Evolutionary conservation across 148 eudicot species (phyloP), one percentile per base, ranked within the genome.

Genomic region (Chenopodium album): DNA sequence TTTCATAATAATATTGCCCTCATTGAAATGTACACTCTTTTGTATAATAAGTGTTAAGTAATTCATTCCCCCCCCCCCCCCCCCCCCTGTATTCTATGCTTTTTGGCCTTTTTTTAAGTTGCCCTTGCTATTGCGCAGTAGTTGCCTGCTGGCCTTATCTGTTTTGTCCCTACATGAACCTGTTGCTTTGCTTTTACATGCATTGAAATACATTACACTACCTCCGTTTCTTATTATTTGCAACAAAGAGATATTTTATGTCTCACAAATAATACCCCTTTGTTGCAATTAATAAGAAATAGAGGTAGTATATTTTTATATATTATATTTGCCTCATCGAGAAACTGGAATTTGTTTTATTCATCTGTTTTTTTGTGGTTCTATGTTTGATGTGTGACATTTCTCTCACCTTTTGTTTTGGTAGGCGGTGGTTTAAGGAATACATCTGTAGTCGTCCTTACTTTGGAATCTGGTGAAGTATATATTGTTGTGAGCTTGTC

Each of bases 381-480:
- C n/a, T 71, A 77, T 26, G 60, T 62, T 23, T 74, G 37, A 74
- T 22, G 16, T 4, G 31, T 47, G 20, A 37, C 9, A 52, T 74
- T 26, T 74, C 9, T 74, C 63, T 50, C n/a, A 7, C 60, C 20
- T 46, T 32, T 52, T 64, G 37, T 81, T 50, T 73, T 77, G 87
- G 76, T 90, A 90, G 97, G 80, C 56, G 87, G 84, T 84, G 83
- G 71, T 84, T 81, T 85, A 44, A 89, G 95, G 84, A 89, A 91
- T 67, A 91, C 99, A 80, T 92, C 99, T 72, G 84, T 92, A 46
- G 90, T 94, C 79, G 99, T 96, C 86, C 87, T 91, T 78, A 82
- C 86, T 17, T 86, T 96, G 87, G 98, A 94, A 19, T 89, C 98
- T 71, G 84, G 92, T 81, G 99, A 96, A 89, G 92, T 90, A 26